A percentile compares a stretch with the other conserved stretches of the same genome.
phyloP scores from a whole-genome alignment of 108 stramenopile species.

The Pseudonitzschia multiseries region DNA sequence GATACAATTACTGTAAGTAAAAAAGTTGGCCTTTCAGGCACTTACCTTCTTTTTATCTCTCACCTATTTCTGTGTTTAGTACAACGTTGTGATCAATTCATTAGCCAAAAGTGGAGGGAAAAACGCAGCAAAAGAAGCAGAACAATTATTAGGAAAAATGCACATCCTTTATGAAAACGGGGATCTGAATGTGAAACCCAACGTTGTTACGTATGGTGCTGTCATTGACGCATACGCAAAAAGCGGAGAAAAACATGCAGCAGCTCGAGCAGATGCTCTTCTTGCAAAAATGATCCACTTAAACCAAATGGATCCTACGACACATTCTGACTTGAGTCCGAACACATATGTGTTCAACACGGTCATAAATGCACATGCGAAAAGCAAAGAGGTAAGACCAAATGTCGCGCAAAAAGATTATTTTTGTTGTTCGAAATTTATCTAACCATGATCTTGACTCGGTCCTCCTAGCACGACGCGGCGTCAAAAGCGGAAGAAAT shows the following conservation, averaged over 20 bases:
- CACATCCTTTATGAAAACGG: constrained; percentile 63
- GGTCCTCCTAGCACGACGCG: constrained; percentile 45
- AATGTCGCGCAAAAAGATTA: not conserved
- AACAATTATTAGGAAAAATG: constrained; percentile 77
- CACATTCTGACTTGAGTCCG: constrained; percentile 68
- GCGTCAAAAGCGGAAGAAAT: constrained; percentile 87
- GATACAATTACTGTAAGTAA: constrained; percentile 79
- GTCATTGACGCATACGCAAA: constrained; percentile 87
- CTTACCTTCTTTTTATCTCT: not conserved
- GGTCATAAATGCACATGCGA: constrained; percentile 23
- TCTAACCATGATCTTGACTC: constrained; percentile 5
- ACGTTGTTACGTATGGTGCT: constrained; percentile 84
- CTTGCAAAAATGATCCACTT: constrained; percentile 79
- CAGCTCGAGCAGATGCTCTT: constrained; percentile 73
- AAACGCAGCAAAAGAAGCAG: constrained; percentile 74
- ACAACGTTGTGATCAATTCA: constrained; percentile 82
- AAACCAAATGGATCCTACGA: constrained; percentile 72
- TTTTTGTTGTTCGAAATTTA: not conserved
- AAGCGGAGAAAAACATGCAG: constrained; percentile 72
- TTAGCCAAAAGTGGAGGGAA: constrained; percentile 83
- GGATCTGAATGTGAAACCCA: constrained; percentile 78
- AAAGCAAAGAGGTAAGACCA: constrained; percentile 26
- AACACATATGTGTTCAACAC: constrained; percentile 85
- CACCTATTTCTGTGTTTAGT: constrained; percentile 23
- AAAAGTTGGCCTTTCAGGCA: not conserved